A percentile compares a stretch with the other conserved stretches of the same genome.
Conservation (phyloP, 2,329 filamentous ascomycete genomes). For the Shiraia bambusicola region DNA sequence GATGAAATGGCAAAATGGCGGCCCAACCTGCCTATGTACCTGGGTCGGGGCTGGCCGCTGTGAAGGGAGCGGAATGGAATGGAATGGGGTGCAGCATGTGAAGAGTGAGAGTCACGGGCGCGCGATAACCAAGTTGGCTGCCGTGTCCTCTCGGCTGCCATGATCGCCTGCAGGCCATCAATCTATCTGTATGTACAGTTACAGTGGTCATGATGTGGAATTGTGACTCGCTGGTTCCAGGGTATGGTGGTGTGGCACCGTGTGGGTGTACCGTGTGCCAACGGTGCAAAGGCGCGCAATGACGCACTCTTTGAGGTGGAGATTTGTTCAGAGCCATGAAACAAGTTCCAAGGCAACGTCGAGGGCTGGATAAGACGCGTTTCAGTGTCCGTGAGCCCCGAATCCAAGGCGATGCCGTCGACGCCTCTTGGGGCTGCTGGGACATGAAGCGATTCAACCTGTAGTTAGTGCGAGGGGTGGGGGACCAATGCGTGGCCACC, state of each 20-base stretch:
- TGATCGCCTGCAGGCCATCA: too few relatives aligned
- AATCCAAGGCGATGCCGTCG: constrained; percentile 12
- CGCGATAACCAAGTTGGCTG: neutral
- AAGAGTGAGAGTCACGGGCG: neutral
- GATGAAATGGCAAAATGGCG: constrained; percentile 15
- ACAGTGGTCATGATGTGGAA: too few relatives aligned
- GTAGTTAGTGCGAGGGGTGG: constrained; percentile 10
- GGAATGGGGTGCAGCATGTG: neutral
- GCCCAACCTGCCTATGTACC: constrained; percentile 6
- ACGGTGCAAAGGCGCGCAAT: constrained; percentile 2
- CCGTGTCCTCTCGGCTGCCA: neutral
- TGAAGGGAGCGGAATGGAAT: constrained; percentile 2
- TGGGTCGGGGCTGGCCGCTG: constrained; percentile 10
- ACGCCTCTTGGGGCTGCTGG: constrained; percentile 10
- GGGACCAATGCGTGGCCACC: constrained; percentile 20
- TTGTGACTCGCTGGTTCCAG: too few relatives aligned
- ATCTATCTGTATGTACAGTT: too few relatives aligned
- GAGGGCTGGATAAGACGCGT: constrained; percentile 11
- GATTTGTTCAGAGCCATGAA: constrained; percentile 26
- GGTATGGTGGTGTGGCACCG: too few relatives aligned
- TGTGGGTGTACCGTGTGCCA: too few relatives aligned
- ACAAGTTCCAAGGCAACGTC: constrained; percentile 19
- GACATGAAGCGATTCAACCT: constrained; percentile 5
- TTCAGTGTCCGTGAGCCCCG: constrained; percentile 18
- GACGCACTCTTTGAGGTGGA: constrained; percentile 14